Conservation (phyloP, 106 monocot genomes). For the Chionographis japonica region DNA sequence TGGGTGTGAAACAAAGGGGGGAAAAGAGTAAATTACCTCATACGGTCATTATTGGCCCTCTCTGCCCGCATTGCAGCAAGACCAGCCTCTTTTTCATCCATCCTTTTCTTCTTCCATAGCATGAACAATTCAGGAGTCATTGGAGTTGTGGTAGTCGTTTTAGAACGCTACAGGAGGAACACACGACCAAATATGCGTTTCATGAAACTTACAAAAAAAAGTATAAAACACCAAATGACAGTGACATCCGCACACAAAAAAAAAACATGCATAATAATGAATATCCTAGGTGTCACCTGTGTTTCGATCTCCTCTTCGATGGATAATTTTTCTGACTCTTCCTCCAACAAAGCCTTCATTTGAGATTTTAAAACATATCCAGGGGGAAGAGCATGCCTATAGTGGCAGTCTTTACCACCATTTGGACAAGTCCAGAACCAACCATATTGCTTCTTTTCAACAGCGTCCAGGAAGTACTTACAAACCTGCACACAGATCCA, state of each 20-base stretch:
- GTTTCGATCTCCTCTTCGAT: conserved; percentile 97
- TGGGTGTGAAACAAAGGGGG: background rate
- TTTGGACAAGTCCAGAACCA: conserved; percentile 99
- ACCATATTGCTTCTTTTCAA: conserved; percentile 97
- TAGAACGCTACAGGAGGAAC: conserved; percentile 50
- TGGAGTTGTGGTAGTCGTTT: conserved; percentile 55
- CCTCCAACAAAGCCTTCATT: conserved; percentile 95
- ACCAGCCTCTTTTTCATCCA: conserved; percentile 76
- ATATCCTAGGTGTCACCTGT: conserved; percentile 49
- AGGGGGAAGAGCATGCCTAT: conserved; percentile 92
- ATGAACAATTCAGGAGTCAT: conserved; percentile 83
- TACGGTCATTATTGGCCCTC: conserved; percentile 95
- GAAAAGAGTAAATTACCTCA: conserved; percentile 56
- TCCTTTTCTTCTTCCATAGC: conserved; percentile 90
- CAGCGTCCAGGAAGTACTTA: conserved; percentile 89
- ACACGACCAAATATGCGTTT: background rate
- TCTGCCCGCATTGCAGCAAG: conserved; percentile 74
- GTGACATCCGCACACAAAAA: too few relatives aligned
- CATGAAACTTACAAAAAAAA: background rate
- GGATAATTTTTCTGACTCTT: conserved; percentile 75
- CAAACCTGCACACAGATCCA: conserved; percentile 58
- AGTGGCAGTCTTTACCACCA: conserved; percentile 95
- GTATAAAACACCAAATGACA: too few relatives aligned
- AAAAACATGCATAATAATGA: too few relatives aligned
- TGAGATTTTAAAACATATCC: conserved; percentile 97